Conservation (phyloP, 2,329 filamentous ascomycete species). For the Meredithiella fracta region DNA sequence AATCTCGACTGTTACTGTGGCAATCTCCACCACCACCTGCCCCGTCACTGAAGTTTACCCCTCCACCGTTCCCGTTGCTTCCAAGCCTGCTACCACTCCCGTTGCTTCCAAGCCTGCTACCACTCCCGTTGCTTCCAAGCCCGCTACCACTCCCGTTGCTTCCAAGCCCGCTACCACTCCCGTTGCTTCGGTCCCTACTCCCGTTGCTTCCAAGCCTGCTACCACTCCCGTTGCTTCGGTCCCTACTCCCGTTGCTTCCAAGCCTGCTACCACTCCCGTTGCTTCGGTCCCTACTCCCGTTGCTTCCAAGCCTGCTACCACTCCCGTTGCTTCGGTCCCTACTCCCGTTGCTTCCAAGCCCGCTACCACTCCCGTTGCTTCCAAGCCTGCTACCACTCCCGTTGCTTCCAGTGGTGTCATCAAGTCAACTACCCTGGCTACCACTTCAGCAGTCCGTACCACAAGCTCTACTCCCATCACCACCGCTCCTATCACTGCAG, state of each 20-base stretch:
- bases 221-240: background rate
- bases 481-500: background rate
- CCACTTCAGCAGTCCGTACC: background rate
- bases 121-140: background rate
- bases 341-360: background rate
- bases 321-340: background rate
- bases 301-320: background rate
- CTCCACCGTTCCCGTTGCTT: constrained; percentile 13
- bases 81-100: constrained; percentile 7
- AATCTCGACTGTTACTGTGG: constrained; percentile 13
- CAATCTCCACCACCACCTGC: constrained; percentile 31
- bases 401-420: background rate
- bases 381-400: background rate
- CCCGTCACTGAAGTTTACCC: constrained; percentile 19
- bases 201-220: background rate
- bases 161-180: background rate
- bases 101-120: constrained; percentile 13
- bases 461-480: background rate
- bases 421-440: background rate
- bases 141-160: background rate
- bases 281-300: background rate
- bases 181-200: background rate
- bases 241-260: background rate
- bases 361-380: background rate
- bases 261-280: background rate